Base-by-base conservation (phyloP, 2,329 filamentous ascomycete species). In the Uncinocarpus reesii region DNA sequence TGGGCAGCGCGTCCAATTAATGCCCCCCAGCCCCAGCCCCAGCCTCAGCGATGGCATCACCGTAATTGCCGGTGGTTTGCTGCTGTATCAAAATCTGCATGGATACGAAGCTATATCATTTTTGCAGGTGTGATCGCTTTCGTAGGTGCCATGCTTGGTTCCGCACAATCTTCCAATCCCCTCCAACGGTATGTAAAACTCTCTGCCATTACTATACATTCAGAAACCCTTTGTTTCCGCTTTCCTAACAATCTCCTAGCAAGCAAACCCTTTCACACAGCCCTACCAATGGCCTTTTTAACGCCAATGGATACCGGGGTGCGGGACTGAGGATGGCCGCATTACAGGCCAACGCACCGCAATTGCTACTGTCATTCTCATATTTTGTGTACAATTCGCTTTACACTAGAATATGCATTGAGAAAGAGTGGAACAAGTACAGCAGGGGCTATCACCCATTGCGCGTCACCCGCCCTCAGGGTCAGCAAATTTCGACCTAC, bases 381-480 rank as follows among this genome's bases (percentile, higher is more conserved):
- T 69, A 67, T 45, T 58, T 69, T 31, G 35, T 58, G 7, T 60
- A 59, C 52, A 69, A 69, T 37, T 50, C 57, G 20, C 49, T 68
- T 4, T 55, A 64, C 28, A 79, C 72, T 1, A 62, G 58, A 8
- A 74, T 77, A 60, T 62, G 71, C 1, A 57, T 73, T 0, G 68
- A 68, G 0, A 55, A 61, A 10, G 77, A 80, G 57, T 80, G 70
- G 62, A 69, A 61, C 36, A 53, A 57, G 1, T 72, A 70, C 55
- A 64, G 63, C 4, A 42, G 53, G 0, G 36, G 59, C 7, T 60
- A 67, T 7, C 71, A 71, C 40, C 49, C 65, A 0, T 57, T 75
- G 1, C 66, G 71, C 1, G 70, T 74, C 0, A 47, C 48, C 10
- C 8, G 31, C 20, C 70, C 68, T 0, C 47, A 49, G 1, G 65